These are phyloP conservation scores for Colletotrichum theobromicola DNA, from an alignment of 2,329 filamentous ascomycete species.

Conservation along the genomic window DNA sequence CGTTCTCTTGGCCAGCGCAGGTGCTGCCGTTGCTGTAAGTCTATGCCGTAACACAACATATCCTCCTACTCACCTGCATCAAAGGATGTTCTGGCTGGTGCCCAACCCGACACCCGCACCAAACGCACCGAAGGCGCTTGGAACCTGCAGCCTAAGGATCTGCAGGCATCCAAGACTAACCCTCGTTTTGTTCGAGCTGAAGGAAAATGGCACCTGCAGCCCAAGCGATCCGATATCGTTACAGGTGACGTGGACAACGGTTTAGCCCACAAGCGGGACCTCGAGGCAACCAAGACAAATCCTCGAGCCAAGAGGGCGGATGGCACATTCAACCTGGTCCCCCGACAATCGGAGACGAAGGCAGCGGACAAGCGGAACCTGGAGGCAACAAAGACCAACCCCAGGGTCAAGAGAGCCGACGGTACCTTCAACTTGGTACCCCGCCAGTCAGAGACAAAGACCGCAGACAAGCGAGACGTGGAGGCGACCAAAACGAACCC, in stretches of 20 bases:
- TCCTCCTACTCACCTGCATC: neutral
- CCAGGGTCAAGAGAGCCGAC: neutral
- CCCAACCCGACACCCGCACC: neutral
- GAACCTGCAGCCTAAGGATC: neutral
- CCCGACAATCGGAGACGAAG: neutral
- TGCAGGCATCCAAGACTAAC: neutral
- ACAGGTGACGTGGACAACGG: rapidly evolving
- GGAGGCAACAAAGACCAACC: neutral
- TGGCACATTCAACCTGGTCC: neutral
- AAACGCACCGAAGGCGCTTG: neutral
- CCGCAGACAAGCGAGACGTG: neutral
- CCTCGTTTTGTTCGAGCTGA: neutral
- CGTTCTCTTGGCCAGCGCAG: neutral
- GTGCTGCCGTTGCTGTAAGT: neutral
- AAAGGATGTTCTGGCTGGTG: neutral
- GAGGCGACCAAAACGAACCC: neutral
- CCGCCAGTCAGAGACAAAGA: rapidly evolving
- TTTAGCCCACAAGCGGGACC: neutral
- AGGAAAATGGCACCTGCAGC: neutral
- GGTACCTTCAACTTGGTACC: neutral
- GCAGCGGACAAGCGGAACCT: rapidly evolving
- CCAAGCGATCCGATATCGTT: neutral
- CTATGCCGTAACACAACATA: neutral
- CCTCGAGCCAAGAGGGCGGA: neutral
- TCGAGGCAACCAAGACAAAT: neutral